Base-by-base conservation (phyloP, 164 flowering plant species). In the Buxus sempervirens region DNA sequence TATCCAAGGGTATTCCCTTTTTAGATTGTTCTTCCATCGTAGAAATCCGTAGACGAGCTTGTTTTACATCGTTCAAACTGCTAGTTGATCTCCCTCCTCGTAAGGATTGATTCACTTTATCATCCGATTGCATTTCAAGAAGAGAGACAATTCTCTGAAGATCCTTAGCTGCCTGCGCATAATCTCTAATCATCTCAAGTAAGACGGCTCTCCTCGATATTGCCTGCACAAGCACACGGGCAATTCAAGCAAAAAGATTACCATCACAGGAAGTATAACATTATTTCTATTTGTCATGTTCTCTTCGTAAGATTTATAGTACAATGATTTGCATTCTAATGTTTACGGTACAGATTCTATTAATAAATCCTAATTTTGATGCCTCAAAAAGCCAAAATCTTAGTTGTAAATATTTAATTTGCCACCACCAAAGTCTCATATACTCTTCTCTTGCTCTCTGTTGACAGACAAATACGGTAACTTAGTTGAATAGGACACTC, bases 131-230 rank as follows among this genome's bases (percentile, higher is more conserved):
- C 72, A 74, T 83, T 78, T 83, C 87, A 66, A 88, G 89, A 69
- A 87, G 78, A 72, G 81, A 68, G 51, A 88, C 56, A 62, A 88
- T 81, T 75, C 81, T 88, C 75, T 80, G 81, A 66, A 88, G 85
- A 71, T 95, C 98, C 72, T 25, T 67, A 58, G 80, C 84, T 70
- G 98, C 98, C 76, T 89, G 97, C 61, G 78, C 80, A 73, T 90
- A 90, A 64, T 95, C 96, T 80, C 97, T 83, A 56, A 95, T 89
- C 85, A 81, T 80, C 81, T 88, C 99, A 81, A 87, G 84, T 70
- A 95, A 82, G 32, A 89, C 82, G 53, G 97, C 93, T 79, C 98
- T 84, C 78, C 98, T 86, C 62, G 90, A 92, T 76, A 95, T 73
- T 69, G 98, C 99, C 99, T 95, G 87, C 63, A 69, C 25, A 79